phyloP scores from a whole-genome alignment of 176 grass and related monocot species.

The Musa itinerans region DNA sequence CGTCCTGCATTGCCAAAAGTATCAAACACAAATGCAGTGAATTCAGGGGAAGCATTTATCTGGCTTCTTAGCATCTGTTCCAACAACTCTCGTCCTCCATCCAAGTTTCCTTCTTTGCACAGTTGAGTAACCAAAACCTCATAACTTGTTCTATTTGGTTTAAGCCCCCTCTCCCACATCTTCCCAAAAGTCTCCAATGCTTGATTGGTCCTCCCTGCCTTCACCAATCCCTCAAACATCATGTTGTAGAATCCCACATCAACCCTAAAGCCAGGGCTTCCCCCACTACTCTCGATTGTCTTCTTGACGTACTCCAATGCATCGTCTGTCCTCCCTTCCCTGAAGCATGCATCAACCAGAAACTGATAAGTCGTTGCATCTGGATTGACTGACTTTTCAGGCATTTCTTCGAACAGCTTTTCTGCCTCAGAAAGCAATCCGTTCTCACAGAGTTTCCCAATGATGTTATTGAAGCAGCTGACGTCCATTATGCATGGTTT shows the following conservation, averaged over 20 bases:
- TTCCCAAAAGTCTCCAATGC: conserved; percentile 8
- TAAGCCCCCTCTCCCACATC: neutral
- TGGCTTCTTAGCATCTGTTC: conserved; percentile 4
- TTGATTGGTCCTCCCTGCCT: neutral
- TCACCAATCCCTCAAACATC: conserved; percentile 2
- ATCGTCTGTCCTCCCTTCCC: neutral
- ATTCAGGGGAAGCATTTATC: neutral
- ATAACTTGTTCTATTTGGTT: conserved; percentile 1
- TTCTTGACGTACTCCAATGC: neutral
- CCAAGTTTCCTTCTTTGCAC: conserved; percentile 7
- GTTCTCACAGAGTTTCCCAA: neutral
- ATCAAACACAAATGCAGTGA: neutral
- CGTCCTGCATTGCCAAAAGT: neutral
- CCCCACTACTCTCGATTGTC: neutral
- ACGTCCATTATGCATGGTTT: conserved; percentile 8
- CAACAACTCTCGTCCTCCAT: neutral
- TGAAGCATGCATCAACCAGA: neutral
- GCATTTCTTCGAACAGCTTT: conserved; percentile 11
- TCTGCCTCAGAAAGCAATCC: neutral
- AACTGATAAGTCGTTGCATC: neutral
- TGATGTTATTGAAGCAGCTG: conserved; percentile 9
- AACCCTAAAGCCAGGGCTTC: neutral
- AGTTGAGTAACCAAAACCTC: conserved; percentile 11
- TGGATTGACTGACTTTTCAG: neutral
- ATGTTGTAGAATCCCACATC: neutral